Base-by-base conservation (phyloP, 352 stramenopile genomes). In the Globisporangium sylvaticum region DNA sequence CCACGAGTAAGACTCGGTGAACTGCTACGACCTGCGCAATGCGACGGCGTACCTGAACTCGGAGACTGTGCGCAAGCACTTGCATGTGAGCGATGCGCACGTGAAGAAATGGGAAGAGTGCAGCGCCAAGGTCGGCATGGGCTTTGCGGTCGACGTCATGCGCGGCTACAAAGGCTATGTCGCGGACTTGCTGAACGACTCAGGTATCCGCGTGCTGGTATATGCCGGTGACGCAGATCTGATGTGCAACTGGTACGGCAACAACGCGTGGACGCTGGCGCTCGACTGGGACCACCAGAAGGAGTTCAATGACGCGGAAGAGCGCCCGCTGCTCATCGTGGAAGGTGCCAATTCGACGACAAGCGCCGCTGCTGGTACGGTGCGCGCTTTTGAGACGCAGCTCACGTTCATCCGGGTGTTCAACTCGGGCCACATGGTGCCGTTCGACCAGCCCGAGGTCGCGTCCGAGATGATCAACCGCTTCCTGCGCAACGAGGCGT, bases 211-310 rank as follows among this genome's bases (percentile, higher is more conserved):
- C 10, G 89, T 96, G 18, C 76, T 98, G 27, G 94, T 98, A 58
- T 98, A 98, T 75, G 89, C 91, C 20, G 95, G 95, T 62, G 94
- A 98, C 74, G 76, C 88, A 18, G 95, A 98, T 69, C 97, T 97
- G 66, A 96, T 98, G 69, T 97, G 89, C 77, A 98, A 98, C 69
- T 98, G 94, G 77, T 65, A 97, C 53, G 95, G 93, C 44, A 97
- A 97, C 70, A 64, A 92, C 58, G 92, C 92, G 12, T 98, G 92
- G 93, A 97, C 89, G 7, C 68, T 52, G 18, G 65, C 50, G 37
- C 60, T 71, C 37, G 52, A 71, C 32, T 71, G 65, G 65, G 42
- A 44, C n/a, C 58, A 62, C 22, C 44, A 62, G 37, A 4, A 18
- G 8, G 58, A 56, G 3, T 71, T 71, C 12, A 66, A 66, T 15